Evolutionary conservation across 2,329 filamentous ascomycete genomes (phyloP).

Genomic region (Botrytis tulipae): DNA sequence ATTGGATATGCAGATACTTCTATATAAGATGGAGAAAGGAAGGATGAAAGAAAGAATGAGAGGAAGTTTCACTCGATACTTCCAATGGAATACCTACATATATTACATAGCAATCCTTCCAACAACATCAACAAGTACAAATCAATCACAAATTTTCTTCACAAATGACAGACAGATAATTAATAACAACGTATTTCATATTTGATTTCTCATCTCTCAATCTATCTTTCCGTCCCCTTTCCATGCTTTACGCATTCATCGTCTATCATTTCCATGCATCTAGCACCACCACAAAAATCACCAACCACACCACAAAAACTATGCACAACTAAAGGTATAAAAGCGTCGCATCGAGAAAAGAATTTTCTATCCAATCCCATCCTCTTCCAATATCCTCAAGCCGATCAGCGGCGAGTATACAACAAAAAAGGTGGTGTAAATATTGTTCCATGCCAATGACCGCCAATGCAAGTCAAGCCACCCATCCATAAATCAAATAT

Average conservation of each 20-base stretch:
- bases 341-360: neutral
- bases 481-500: slow-evolving; percentile 4
- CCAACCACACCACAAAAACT: neutral
- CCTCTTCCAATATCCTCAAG: slow-evolving; percentile 12
- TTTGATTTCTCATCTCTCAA: neutral
- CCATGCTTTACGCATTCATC: neutral
- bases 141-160: neutral
- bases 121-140: neutral
- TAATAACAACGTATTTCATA: neutral
- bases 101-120: neutral
- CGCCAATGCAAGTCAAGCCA: neutral
- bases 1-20: neutral
- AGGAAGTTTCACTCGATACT: neutral
- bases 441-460: neutral
- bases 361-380: neutral
- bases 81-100: neutral
- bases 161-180: neutral
- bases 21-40: neutral
- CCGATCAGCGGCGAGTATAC: slow-evolving; percentile 21
- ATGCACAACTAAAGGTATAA: slow-evolving; percentile 10
- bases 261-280: neutral
- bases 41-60: too few species aligned
- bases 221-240: neutral
- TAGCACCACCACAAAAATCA: neutral
- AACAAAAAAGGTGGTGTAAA: neutral